Evolutionary conservation across 2,329 filamentous ascomycete species (phyloP), one percentile per base, ranked within the genome.

Genomic region (Fusarium staphyleae): DNA sequence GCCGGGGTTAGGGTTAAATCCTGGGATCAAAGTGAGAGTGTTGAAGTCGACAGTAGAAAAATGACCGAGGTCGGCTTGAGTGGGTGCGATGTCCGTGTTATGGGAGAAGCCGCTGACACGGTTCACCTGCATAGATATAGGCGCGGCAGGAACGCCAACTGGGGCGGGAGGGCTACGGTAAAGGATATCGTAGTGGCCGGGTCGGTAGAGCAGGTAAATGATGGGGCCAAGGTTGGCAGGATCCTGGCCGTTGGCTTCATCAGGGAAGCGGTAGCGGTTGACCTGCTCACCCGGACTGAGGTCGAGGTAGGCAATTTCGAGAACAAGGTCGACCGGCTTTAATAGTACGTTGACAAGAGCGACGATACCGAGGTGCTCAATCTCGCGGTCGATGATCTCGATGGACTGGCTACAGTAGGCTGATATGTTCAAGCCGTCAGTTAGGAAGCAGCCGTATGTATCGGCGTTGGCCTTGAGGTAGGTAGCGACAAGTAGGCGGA

Each of bases 231-330:
- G 66, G 1, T 70, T 68, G 13, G 74, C 72, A 35, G 72, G 66
- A 45, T 79, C 77, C 47, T 79, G 76, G 3, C 68, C 71, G 47
- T 78, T 80, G 12, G 78, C 75, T 35, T 82, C 82, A 18, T 83
- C 78, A 3, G 81, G 86, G 65, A 89, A 85, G 16, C 82, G 81
- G 70, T 89, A 87, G 26, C 81, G 83, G 69, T 90, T 96, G 66
- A 91, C 90, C 66, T 89, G 82, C 39, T 83, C 81, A 14, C 92
- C 93, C 37, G 86, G 80, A 66, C 90, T 96, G 65, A 91, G 86
- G 70, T 98, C 95, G 8, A 99, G 84, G 70, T 98, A 97, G 47
- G 91, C 86, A 57, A 98, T 90, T 69, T 97, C 91, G 15, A 98
- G 83, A 4, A 87, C 86, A 59, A 97, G 85, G 13, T 87, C 86